A percentile compares a stretch with the other conserved stretches of the same genome.
Conservation (phyloP, 441 rosid species). For the Mallotus repandus region DNA sequence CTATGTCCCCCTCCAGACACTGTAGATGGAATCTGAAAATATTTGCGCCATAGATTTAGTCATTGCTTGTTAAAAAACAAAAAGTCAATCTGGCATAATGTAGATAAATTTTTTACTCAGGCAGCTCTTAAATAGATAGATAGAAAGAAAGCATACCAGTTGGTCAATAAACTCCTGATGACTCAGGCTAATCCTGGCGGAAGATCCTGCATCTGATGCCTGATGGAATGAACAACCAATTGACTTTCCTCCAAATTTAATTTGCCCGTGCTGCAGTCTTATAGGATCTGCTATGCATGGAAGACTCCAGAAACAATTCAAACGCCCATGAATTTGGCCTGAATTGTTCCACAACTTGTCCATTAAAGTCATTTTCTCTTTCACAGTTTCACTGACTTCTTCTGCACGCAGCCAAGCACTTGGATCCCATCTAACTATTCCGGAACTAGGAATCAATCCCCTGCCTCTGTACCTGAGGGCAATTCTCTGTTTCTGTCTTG, state of each 20-base stretch:
- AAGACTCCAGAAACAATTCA: conserved; percentile 1
- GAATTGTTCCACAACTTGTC: conserved; percentile 30
- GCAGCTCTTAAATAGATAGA: neutral
- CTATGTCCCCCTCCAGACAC: conserved; percentile 17
- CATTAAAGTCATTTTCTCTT: conserved; percentile 42
- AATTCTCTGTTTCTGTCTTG: conserved; percentile 75
- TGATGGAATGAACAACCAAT: conserved; percentile 32
- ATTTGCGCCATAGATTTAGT: neutral
- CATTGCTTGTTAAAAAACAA: neutral
- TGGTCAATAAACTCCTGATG: conserved; percentile 49
- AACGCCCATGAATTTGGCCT: neutral
- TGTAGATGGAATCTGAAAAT: conserved; percentile 27
- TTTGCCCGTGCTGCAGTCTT: conserved; percentile 1
- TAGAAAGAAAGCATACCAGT: conserved; percentile 8
- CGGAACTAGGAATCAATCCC: conserved; percentile 47
- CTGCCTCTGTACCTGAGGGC: conserved; percentile 48
- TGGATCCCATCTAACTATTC: conserved; percentile 14
- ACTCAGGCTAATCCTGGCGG: conserved; percentile 63
- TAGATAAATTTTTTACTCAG: neutral
- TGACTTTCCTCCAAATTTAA: neutral
- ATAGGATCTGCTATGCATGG: neutral
- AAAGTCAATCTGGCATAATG: neutral
- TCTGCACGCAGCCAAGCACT: conserved; percentile 15
- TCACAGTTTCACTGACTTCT: conserved; percentile 18
- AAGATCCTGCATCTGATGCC: conserved; percentile 57